Evolutionary conservation across 768 basidiomycete genomes (phyloP), one percentile per base, ranked within the genome.

Genomic region (Kwoniella mangroviensis): DNA sequence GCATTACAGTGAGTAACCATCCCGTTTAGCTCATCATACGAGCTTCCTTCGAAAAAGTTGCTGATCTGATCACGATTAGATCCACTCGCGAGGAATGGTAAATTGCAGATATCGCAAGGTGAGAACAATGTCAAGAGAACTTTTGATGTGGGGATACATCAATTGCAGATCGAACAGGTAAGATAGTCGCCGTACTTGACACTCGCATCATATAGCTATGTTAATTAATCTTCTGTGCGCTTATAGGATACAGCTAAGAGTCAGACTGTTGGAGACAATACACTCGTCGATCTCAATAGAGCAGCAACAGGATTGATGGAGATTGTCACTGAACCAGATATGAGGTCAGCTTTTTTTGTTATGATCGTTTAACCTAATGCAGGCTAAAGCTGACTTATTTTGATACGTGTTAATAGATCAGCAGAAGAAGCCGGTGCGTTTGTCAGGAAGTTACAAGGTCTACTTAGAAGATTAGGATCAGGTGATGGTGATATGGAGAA

Each of bases 401-500:
- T 26, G 22, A 34, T 34, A 34, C 34, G 34, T 34, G 4, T 34
- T 6, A 6, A 34, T 74, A 88, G 86, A 56, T 91, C 92, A 1
- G 90, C 97, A 3, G 93, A 96, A 82, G 92, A 98, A 81, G 95
- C 93, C 21, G 92, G 88, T 1, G 88, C 89, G 6, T 98, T 96
- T 84, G 92, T 98, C 5, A 86, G 90, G 49, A 86, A 90, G 10
- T 85, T 99, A 1, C 94, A 97, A 80, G 87, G 89, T 4, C 78
- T 97, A 19, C 84, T 98, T 9, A 88, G 95, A 19, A 87, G 92
- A 17, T 86, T 96, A 3, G 94, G 93, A 0, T 89, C 92, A 0
- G 94, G 93, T 71, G 93, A 96, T 80, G 94, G 93, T 1, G 95
- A 95, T 78, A 98, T 98, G 97, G 97, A 99, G 75, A 90, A 93